Evolutionary conservation across 257 asterid species (phyloP).

Genomic region (Lantana camara): DNA sequence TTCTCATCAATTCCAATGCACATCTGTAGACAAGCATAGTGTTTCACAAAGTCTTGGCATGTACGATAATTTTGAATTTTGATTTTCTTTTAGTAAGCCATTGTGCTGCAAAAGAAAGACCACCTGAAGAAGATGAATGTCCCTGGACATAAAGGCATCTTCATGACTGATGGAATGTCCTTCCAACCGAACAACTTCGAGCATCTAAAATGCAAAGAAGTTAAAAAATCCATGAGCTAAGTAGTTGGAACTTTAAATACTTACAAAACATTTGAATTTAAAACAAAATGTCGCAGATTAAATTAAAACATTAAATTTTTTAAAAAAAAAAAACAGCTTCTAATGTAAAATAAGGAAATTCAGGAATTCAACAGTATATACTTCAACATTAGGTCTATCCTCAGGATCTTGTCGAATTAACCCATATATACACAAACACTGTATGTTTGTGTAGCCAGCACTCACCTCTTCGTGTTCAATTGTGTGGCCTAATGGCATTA

Average conservation of each 20-base stretch:
- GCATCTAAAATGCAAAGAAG: constrained; percentile 55
- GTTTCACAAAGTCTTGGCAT: constrained; percentile 3
- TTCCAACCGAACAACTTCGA: constrained; percentile 96
- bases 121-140: constrained; percentile 92
- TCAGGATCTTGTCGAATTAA: too few species aligned
- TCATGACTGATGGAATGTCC: constrained; percentile 78
- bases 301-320: too few species aligned
- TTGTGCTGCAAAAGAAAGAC: constrained; percentile 10
- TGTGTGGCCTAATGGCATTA: constrained; percentile 94
- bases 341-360: too few species aligned
- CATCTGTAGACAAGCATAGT: constrained; percentile 52
- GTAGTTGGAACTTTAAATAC: too few species aligned
- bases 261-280: too few species aligned
- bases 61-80: neutral
- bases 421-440: too few species aligned
- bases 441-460: neutral
- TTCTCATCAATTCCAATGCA: constrained; percentile 92
- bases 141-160: constrained; percentile 83
- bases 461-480: constrained; percentile 95
- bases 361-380: too few species aligned
- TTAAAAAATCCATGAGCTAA: neutral
- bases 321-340: too few species aligned
- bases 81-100: neutral
- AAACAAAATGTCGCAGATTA: too few species aligned
- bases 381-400: too few species aligned